phyloP scores from a whole-genome alignment of 768 basidiomycete genomes.

The Termitomyces sp. region DNA sequence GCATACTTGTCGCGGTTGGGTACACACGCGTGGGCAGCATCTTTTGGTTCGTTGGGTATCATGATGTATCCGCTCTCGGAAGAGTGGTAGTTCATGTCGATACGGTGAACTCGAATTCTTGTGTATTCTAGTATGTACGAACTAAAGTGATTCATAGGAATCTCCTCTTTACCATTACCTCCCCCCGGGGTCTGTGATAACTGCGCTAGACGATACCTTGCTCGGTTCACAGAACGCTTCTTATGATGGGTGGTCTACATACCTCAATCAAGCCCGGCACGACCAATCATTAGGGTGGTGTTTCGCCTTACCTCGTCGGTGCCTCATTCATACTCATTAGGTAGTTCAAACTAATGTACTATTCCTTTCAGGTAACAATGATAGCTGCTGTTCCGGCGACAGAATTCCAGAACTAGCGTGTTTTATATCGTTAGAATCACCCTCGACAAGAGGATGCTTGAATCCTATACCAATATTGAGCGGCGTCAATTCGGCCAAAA shows the following conservation, averaged over 20 bases:
- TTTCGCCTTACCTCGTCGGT: conserved; percentile 22
- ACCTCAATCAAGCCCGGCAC: conserved; percentile 27
- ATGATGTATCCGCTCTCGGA: conserved; percentile 46
- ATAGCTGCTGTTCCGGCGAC: conserved; percentile 5
- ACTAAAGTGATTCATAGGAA: conserved; percentile 29
- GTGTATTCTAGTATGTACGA: not conserved
- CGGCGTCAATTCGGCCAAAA: conserved; percentile 17
- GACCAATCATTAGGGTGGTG: conserved; percentile 56
- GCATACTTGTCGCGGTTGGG: conserved; percentile 35
- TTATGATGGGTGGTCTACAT: conserved; percentile 41
- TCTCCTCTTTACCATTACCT: conserved; percentile 62
- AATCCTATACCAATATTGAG: conserved; percentile 54
- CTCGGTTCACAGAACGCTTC: conserved; percentile 27
- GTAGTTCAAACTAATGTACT: conserved; percentile 24
- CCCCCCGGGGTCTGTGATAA: conserved; percentile 52
- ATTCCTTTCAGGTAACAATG: not conserved
- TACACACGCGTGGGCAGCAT: conserved; percentile 25
- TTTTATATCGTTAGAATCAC: conserved; percentile 32
- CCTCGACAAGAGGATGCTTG: conserved; percentile 39
- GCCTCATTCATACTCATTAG: conserved; percentile 17
- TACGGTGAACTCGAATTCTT: conserved; percentile 33
- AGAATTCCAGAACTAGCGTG: conserved; percentile 27
- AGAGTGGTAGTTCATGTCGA: conserved; percentile 52
- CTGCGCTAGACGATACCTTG: conserved; percentile 56
- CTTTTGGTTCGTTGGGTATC: conserved; percentile 40